A percentile compares a stretch with the other conserved stretches of the same genome.
Evolutionary conservation across 106 monocot species (phyloP).

Genomic region (Apostasia ramifera): DNA sequence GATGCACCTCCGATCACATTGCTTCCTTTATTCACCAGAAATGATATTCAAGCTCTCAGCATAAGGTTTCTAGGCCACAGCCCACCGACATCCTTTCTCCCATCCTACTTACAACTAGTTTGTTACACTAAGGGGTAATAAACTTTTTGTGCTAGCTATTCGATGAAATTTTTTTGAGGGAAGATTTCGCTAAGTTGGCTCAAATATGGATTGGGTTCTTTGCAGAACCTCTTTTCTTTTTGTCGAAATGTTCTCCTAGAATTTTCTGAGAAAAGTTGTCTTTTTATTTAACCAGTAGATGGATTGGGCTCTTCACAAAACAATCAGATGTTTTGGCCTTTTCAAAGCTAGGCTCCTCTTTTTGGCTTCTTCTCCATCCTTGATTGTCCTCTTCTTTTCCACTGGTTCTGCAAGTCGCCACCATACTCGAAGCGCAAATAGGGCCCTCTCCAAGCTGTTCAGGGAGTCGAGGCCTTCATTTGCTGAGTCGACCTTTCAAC

Average conservation of each 20-base stretch:
- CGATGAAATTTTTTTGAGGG: constrained; percentile 35
- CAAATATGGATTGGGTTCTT: constrained; percentile 23
- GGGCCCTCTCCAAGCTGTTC: constrained; percentile 24
- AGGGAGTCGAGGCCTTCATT: constrained; percentile 5
- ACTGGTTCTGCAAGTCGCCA: not conserved
- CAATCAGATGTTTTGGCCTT: constrained; percentile 4
- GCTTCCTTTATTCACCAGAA: too few relatives aligned
- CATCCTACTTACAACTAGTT: too few relatives aligned
- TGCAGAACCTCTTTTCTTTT: not conserved
- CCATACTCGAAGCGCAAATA: constrained; percentile 1
- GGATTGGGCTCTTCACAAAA: constrained; percentile 23
- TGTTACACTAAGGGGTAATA: too few relatives aligned
- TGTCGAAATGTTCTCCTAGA: constrained; percentile 17
- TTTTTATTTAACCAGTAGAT: constrained; percentile 22
- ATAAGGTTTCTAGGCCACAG: too few relatives aligned
- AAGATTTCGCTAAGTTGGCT: constrained; percentile 19
- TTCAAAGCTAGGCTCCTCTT: constrained; percentile 2
- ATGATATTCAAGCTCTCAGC: too few relatives aligned
- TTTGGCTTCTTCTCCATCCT: constrained; percentile 2
- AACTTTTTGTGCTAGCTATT: constrained; percentile 16
- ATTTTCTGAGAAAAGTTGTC: constrained; percentile 16
- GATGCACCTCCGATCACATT: too few relatives aligned
- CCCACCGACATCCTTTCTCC: too few relatives aligned
- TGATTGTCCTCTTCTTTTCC: constrained; percentile 12
- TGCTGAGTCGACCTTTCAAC: constrained; percentile 13